Evolutionary conservation across 2,329 filamentous ascomycete genomes (phyloP).

Genomic region (Colletotrichum endophyticum): DNA sequence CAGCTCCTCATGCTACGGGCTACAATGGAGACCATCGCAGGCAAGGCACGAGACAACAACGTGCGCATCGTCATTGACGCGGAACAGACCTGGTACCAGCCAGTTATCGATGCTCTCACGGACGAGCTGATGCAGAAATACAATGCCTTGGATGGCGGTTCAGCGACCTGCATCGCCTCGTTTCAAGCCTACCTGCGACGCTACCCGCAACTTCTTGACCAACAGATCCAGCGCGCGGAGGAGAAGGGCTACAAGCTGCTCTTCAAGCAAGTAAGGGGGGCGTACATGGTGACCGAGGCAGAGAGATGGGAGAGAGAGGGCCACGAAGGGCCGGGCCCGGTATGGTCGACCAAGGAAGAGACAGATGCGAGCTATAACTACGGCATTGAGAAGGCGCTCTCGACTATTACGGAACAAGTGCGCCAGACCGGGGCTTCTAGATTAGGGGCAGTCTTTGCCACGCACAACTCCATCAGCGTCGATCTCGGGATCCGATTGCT

Average conservation of each 20-base stretch:
- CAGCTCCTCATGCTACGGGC: neutral
- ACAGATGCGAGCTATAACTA: neutral
- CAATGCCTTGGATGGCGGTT: neutral
- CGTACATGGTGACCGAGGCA: neutral
- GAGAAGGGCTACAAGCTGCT: conserved; percentile 24
- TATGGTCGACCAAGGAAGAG: neutral
- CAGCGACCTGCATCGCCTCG: neutral
- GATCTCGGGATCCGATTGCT: neutral
- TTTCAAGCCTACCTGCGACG: neutral
- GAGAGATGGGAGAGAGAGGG: conserved; percentile 13
- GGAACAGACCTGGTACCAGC: neutral
- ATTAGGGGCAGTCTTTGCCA: conserved; percentile 6
- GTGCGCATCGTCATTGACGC: neutral
- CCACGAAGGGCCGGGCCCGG: accelerated
- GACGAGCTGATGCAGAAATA: neutral
- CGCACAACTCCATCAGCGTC: neutral
- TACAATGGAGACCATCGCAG: neutral
- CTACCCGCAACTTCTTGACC: conserved; percentile 21
- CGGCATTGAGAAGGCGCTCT: neutral
- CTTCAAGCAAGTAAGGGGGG: conserved; percentile 1
- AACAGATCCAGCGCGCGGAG: conserved; percentile 24
- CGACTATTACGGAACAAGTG: neutral
- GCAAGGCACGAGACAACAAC: neutral
- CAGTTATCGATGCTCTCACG: neutral
- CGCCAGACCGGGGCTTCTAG: neutral